phyloP scores from a whole-genome alignment of 805 yeast species.

The Crinitomyces ghanaensis region DNA sequence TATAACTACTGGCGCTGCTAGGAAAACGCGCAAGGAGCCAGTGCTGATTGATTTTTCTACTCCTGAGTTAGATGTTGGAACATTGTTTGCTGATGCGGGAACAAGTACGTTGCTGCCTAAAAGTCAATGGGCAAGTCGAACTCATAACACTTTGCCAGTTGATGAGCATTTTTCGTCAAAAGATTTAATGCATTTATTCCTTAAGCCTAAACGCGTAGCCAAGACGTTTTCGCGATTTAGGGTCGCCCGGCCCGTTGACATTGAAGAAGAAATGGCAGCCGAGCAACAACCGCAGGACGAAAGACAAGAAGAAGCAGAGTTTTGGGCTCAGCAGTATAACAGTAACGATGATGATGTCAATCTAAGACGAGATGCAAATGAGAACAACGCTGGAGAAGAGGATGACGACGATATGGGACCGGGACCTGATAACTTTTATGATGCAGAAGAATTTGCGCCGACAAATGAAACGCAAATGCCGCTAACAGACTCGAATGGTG shows the following conservation, averaged over 20 bases:
- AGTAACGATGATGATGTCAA: slow-evolving; percentile 27
- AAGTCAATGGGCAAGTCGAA: slow-evolving; percentile 30
- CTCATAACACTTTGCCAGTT: slow-evolving; percentile 50
- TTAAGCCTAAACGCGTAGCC: slow-evolving; percentile 46
- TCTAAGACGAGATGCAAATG: slow-evolving; percentile 24
- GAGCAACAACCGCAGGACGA: not conserved
- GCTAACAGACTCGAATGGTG: slow-evolving; percentile 4
- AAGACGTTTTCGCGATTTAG: slow-evolving; percentile 3
- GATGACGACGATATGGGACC: slow-evolving; percentile 8
- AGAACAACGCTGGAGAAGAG: slow-evolving; percentile 15
- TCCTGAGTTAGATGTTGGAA: slow-evolving; percentile 27
- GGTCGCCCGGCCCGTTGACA: not conserved
- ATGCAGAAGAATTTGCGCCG: slow-evolving; percentile 1
- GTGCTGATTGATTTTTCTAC: slow-evolving; percentile 34
- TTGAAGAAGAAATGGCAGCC: not conserved
- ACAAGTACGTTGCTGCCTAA: slow-evolving; percentile 33
- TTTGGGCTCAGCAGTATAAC: slow-evolving; percentile 55
- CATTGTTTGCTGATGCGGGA: slow-evolving; percentile 32
- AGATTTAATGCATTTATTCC: slow-evolving; percentile 52
- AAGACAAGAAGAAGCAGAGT: slow-evolving; percentile 51
- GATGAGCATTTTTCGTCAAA: slow-evolving; percentile 64
- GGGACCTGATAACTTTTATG: not conserved
- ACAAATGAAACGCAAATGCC: not conserved
- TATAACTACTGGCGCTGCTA: slow-evolving; percentile 2
- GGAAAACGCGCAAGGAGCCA: slow-evolving; percentile 22